Conservation (phyloP, 352 stramenopile genomes). For the Phytophthora hybrid region DNA sequence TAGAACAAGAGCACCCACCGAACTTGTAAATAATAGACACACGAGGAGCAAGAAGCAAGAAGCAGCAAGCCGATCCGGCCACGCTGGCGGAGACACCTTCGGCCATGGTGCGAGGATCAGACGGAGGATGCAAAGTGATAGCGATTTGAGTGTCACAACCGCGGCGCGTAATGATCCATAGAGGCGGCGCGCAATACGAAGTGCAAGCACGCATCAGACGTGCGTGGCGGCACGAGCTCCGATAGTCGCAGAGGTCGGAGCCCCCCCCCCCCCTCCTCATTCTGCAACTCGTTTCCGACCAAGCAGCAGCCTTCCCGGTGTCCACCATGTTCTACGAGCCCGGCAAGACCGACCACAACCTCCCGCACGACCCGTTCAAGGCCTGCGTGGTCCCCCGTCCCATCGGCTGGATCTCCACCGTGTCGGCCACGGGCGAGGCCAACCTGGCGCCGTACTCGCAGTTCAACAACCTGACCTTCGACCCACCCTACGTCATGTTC, state of each 20-base stretch:
- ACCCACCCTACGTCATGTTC: slow-evolving; percentile 47
- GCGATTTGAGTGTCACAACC: slow-evolving; percentile 46
- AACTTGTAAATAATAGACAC: slow-evolving; percentile 3
- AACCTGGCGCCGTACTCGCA: slow-evolving; percentile 44
- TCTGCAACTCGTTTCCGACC: slow-evolving; percentile 20
- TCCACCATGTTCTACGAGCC: slow-evolving; percentile 39
- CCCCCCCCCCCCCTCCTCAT: slow-evolving; percentile 13
- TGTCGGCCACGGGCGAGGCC: slow-evolving; percentile 27
- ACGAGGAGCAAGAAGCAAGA: neutral
- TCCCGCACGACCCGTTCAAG: slow-evolving; percentile 45
- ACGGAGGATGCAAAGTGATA: slow-evolving; percentile 28
- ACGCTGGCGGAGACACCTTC: neutral
- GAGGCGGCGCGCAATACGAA: slow-evolving; percentile 36
- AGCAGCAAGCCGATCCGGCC: neutral
- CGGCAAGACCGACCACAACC: slow-evolving; percentile 44
- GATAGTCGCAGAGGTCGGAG: slow-evolving; percentile 17
- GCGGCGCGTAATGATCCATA: slow-evolving; percentile 31
- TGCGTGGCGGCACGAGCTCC: slow-evolving; percentile 2
- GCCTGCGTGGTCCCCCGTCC: slow-evolving; percentile 37
- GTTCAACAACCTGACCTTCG: slow-evolving; percentile 47
- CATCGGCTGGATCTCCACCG: slow-evolving; percentile 45
- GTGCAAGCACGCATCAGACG: slow-evolving; percentile 37
- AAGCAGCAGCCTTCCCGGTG: neutral
- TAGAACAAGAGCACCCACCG: neutral
- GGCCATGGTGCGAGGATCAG: slow-evolving; percentile 12